Evolutionary conservation across 2,329 filamentous ascomycete genomes (phyloP), one percentile per base, ranked within the genome.

Genomic region (Acrocalymma vagum): DNA sequence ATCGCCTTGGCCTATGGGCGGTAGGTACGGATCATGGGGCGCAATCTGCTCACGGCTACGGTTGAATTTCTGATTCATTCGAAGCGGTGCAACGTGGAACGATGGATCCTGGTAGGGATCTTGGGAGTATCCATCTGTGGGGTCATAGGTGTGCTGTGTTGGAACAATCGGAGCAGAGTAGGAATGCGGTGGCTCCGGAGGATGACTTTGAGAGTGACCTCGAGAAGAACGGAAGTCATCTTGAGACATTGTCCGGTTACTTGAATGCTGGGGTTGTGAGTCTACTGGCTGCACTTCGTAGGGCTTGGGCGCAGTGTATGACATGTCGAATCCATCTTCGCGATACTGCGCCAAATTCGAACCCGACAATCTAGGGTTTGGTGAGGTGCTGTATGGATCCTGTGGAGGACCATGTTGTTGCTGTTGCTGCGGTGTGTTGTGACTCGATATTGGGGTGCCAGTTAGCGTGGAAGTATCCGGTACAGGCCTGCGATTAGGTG

Each of bases 161-260:
- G 72, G 72, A 9, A 76, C 63, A 9, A 59, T 47, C 1, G 74
- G 74, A 6, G 72, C 72, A n/a, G 74, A 78, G 44, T 75, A 66
- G 2, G 74, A 67, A 46, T 78, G 74, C 16, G 64, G 57, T 11
- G 75, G 53, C 38, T 63, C 65, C 6, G 49, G 46, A 16, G 53
- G 55, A n/a, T 51, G 61, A 21, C 46, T 55, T 28, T 58, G 58
- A 4, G 53, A 45, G 23, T 57, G 59, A 6, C 41, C 51, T 14
- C 51, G 45, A 7, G 56, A 50, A 3, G 62, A 51, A 9, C 61
- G 45, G 25, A 50, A 55, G 41, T 67, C 58, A 20, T 61, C 55
- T 30, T 67, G 63, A 9, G 63, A 63, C 51, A 56, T 52, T 39
- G 59, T 36, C 35, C 62, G 40, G 42, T 36, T 40, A 15, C 56